Conservation (phyloP, 1,139 yeast genomes). For the Geotrichum candidum region DNA sequence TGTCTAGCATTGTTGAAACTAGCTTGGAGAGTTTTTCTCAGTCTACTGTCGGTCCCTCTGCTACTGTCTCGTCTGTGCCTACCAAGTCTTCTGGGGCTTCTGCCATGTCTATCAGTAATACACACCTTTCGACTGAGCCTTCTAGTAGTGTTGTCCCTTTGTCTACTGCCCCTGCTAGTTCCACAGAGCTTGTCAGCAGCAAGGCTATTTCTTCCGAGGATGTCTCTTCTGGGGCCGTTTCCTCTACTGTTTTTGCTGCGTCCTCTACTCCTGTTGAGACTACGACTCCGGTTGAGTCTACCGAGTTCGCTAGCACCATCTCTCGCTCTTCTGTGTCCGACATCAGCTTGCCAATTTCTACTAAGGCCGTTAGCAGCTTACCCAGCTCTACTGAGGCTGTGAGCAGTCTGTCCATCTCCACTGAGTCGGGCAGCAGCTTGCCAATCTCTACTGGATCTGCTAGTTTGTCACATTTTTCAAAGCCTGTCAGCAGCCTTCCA, state of each 20-base stretch:
- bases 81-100: constrained; percentile 5
- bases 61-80: constrained; percentile 3
- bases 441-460: neutral
- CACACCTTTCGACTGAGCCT: constrained; percentile 1
- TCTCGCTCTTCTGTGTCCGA: neutral
- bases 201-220: neutral
- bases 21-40: neutral
- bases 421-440: neutral
- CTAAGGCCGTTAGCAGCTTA: neutral
- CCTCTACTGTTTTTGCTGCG: neutral
- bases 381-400: neutral
- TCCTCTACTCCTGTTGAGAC: constrained; percentile 1
- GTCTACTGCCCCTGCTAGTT: neutral
- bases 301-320: neutral
- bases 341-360: neutral
- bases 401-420: neutral
- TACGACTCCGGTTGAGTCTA: constrained; percentile 2
- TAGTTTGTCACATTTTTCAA: neutral
- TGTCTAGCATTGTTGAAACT: neutral
- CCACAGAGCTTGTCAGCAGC: constrained; percentile 1
- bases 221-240: neutral
- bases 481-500: neutral
- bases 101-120: constrained; percentile 5
- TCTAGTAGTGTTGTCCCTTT: constrained; percentile 6
- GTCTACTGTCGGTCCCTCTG: neutral